These are phyloP conservation scores for Sorghum bicolor DNA, from an alignment of 176 grass and related monocot genomes.

Conservation along the genomic window Sorghum_bicolor_NCBIv3 NC_012877.2:51314001-51314500, in stretches of 20 bases:
- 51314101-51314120: too few relatives aligned
- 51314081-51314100: too few relatives aligned
- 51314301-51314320: background rate
- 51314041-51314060: background rate
- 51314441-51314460: background rate
- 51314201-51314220: conserved; percentile 13
- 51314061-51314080: too few relatives aligned
- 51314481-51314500: too few relatives aligned
- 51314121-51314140: background rate
- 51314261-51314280: background rate
- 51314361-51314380: background rate
- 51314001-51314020: too few relatives aligned
- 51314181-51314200: background rate
- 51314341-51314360: background rate
- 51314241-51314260: background rate
- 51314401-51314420: background rate
- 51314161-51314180: background rate
- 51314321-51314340: background rate
- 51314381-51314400: background rate
- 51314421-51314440: background rate
- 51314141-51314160: background rate
- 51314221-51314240: background rate
- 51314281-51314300: background rate
- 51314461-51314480: too few relatives aligned
- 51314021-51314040: background rate